These are phyloP conservation scores for Plantago major DNA, from an alignment of 257 asterid species.

Conservation along the genomic window DNA sequence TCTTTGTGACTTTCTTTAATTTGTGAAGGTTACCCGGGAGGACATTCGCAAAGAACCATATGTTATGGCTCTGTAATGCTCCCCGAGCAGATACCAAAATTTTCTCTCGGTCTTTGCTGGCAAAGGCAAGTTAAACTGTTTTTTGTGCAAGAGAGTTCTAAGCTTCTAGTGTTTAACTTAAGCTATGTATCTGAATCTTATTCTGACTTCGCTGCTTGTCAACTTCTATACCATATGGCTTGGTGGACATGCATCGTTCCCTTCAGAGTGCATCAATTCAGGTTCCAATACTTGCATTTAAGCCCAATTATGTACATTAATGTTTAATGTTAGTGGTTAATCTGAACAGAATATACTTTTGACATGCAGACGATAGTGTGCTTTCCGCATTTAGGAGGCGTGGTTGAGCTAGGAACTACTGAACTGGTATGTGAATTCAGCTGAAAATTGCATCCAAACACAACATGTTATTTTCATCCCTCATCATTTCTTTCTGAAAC, in stretches of 20 bases:
- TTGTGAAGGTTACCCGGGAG: conserved; percentile 73
- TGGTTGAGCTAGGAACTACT: conserved; percentile 78
- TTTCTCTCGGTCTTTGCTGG: conserved; percentile 73
- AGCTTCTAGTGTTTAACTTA: neutral
- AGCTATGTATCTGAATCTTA: neutral
- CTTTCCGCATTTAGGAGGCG: conserved; percentile 82
- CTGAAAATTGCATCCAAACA: no score
- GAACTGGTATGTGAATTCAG: conserved; percentile 47
- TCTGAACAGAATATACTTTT: conserved; percentile 7
- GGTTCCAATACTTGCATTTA: conserved; percentile 34
- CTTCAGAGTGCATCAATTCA: conserved; percentile 76
- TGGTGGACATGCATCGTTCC: conserved; percentile 22
- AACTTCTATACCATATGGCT: conserved; percentile 9
- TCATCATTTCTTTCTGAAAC: neutral
- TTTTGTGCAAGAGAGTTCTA: neutral
- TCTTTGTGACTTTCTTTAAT: conserved; percentile 3
- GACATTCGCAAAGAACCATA: conserved; percentile 45
- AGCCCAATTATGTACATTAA: conserved; percentile 8
- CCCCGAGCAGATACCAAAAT: conserved; percentile 66
- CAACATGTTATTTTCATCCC: conserved; percentile 1
- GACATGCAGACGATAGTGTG: conserved; percentile 72
- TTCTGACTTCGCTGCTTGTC: conserved; percentile 30
- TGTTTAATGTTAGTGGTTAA: neutral
- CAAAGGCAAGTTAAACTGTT: conserved; percentile 56
- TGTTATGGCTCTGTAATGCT: conserved; percentile 70